Evolutionary conservation across 129 eudicot genomes (phyloP), one percentile per base, ranked within the genome.

Genomic region (Chrysanthemum seticuspe): DNA sequence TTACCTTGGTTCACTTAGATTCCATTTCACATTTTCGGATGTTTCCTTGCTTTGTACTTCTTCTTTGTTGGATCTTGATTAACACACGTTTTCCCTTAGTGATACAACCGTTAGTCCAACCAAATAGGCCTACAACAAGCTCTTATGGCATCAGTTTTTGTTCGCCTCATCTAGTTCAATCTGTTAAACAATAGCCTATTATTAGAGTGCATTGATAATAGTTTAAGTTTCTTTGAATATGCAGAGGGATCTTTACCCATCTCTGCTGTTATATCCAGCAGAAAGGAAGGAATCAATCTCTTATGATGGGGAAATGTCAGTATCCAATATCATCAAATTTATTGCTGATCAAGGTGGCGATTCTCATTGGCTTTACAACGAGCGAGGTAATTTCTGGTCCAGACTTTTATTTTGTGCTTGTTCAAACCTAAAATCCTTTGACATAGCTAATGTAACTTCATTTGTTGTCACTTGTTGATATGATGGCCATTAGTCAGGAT

Each of bases 201-300:
- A 60, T 70, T 60, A 14, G 73, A 70, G 61, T 70, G 47, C 56
- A 62, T 77, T 60, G 21, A 21, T 49, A 49, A 50, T 69, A 15
- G 21, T 47, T n/a, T 27, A 23, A 50, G 9, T 56, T 52, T 19
- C 45, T 69, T 54, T 68, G 6, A 15, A 53, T 51, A 62, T 73
- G 87, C 98, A 93, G 98, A 82, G 96, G 82, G 90, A 93, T 76
- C 80, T 87, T 64, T 93, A 87, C 80, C 98, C 98, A 45, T 79
- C 87, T 68, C 78, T 93, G 79, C 74, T 93, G 76, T 81, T 93
- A 73, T 93, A 85, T 80, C 98, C 98, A 71, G 92, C 95, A 34
- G 92, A 81, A 78, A 80, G 83, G 72, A 87, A 89, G 81, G 79
- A 80, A 29, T 80, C 88, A 49, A 69, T 93, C 48, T 55, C 82